These are phyloP conservation scores for Chromera velia DNA, from an alignment of 73 alveolate species.

Conservation along the genomic window DNA sequence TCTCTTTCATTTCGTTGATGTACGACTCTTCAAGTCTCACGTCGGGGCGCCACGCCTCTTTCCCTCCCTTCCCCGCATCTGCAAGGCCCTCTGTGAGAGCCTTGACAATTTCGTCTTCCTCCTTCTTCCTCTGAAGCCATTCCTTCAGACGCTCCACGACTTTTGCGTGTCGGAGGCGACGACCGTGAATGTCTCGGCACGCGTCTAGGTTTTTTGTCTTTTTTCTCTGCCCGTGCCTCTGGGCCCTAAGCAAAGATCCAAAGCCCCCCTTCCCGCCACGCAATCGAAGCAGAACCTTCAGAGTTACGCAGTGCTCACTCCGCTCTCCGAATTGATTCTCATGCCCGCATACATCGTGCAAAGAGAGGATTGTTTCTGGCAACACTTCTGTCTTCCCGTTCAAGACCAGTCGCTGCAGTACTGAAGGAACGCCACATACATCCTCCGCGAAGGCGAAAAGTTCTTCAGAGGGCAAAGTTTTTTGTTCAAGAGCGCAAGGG, in stretches of 20 bases:
- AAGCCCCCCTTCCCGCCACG: conserved; percentile 87
- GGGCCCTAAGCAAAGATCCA: conserved; percentile 75
- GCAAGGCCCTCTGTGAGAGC: conserved; percentile 2
- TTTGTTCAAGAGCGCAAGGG: too few species aligned
- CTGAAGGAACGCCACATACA: too few species aligned
- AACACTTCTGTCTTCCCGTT: too few species aligned
- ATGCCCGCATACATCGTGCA: too few species aligned
- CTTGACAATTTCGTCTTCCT: conserved; percentile 70
- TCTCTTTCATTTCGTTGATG: not conserved
- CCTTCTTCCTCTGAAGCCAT: conserved; percentile 75
- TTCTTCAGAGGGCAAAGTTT: too few species aligned
- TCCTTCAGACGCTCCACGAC: conserved; percentile 73
- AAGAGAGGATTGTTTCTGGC: too few species aligned
- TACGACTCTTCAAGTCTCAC: not conserved
- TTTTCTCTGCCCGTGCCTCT: conserved; percentile 75
- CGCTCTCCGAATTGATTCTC: too few species aligned
- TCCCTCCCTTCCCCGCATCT: not conserved
- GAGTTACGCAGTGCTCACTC: too few species aligned
- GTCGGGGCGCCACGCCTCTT: not conserved
- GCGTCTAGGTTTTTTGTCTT: conserved; percentile 82
- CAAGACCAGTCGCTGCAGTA: too few species aligned
- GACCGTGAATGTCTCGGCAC: conserved; percentile 82
- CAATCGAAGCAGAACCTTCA: not conserved
- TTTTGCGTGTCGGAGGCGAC: conserved; percentile 71
- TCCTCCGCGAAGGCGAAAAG: too few species aligned